phyloP scores from a whole-genome alignment of 1,139 yeast genomes.

The Magnusiomyces paraingens region DNA sequence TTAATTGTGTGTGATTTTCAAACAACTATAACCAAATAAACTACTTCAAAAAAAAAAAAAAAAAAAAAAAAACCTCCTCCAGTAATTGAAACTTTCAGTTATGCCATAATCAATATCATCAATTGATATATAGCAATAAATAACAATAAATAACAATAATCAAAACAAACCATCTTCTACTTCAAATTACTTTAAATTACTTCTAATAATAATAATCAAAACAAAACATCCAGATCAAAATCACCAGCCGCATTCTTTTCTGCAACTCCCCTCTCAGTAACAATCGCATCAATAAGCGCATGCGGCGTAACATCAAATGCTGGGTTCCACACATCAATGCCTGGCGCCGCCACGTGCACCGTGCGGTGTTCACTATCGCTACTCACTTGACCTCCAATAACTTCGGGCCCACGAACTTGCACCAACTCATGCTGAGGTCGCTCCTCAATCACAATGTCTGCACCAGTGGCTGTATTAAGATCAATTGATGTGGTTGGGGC shows the following conservation, averaged over 20 bases:
- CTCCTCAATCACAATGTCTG: constrained; percentile 75
- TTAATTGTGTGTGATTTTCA: too few species aligned
- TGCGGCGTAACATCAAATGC: constrained; percentile 92
- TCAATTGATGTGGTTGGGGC: constrained; percentile 94
- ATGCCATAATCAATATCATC: too few species aligned
- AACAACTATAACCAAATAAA: too few species aligned
- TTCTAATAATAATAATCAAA: neutral
- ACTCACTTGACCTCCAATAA: constrained; percentile 25
- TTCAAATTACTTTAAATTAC: too few species aligned
- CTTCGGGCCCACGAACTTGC: constrained; percentile 61
- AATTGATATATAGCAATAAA: too few species aligned
- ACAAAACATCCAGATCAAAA: constrained; percentile 26
- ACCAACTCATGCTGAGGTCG: constrained; percentile 78
- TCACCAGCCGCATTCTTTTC: constrained; percentile 26
- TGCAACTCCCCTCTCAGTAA: constrained; percentile 64
- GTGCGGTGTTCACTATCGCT: constrained; percentile 16
- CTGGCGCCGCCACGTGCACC: constrained; percentile 83
- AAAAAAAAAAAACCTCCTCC: too few species aligned
- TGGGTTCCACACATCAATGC: constrained; percentile 89
- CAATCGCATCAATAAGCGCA: constrained; percentile 73
- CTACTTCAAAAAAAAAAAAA: too few species aligned
- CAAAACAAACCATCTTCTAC: neutral
- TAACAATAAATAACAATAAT: neutral
- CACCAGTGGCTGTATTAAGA: constrained; percentile 56
- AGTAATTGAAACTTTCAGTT: too few species aligned